These are phyloP conservation scores for Lentithecium fluviatile DNA, from an alignment of 495 filamentous ascomycete species.

Conservation along the genomic window DNA sequence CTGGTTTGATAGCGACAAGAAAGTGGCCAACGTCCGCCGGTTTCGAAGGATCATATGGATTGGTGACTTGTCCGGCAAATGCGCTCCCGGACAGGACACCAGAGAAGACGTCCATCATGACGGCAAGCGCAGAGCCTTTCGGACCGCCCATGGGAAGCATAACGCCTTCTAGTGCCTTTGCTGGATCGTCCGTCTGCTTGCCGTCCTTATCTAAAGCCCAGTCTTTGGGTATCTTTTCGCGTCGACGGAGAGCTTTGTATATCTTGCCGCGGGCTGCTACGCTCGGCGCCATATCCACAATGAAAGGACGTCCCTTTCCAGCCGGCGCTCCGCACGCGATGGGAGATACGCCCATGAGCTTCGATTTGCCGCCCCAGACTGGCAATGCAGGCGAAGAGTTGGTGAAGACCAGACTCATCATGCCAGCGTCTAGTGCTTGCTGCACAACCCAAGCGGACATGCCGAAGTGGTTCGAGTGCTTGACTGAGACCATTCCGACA, in stretches of 20 bases:
- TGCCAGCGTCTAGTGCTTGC: conserved; percentile 67
- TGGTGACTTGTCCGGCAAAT: conserved; percentile 70
- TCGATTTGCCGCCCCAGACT: conserved; percentile 65
- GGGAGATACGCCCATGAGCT: conserved; percentile 72
- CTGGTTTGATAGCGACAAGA: conserved; percentile 70
- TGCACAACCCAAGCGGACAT: conserved; percentile 78
- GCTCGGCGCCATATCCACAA: conserved; percentile 76
- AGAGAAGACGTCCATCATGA: conserved; percentile 87
- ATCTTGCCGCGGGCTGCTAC: conserved; percentile 74
- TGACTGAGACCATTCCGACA: conserved; percentile 70
- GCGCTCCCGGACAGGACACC: conserved; percentile 69
- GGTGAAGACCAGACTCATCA: conserved; percentile 78
- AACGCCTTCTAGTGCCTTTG: conserved; percentile 62
- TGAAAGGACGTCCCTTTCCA: conserved; percentile 57
- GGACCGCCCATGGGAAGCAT: conserved; percentile 82
- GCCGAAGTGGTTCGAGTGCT: conserved; percentile 77
- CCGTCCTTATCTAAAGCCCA: conserved; percentile 76
- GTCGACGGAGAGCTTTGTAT: conserved; percentile 67
- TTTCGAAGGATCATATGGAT: conserved; percentile 67
- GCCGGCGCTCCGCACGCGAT: conserved; percentile 74
- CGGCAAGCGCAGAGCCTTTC: conserved; percentile 67
- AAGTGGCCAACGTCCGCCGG: conserved; percentile 75
- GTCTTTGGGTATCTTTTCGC: conserved; percentile 69
- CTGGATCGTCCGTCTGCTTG: conserved; percentile 65
- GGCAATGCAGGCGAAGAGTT: conserved; percentile 75